Conservation (phyloP, 805 yeast species). For the Metschnikowia baotianmanensis region DNA sequence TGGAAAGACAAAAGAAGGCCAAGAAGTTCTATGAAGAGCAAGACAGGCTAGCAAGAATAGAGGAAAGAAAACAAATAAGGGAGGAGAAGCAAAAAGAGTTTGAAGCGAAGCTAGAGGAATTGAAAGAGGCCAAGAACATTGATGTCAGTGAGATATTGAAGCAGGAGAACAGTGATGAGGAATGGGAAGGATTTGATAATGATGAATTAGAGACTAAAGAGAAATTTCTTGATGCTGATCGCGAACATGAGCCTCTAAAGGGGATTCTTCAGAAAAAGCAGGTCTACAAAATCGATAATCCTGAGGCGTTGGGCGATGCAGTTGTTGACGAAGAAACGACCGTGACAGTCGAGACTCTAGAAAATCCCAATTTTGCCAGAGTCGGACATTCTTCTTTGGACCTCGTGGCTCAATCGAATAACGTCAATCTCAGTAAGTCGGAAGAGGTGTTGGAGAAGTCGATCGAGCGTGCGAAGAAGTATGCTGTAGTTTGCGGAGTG, state of each 20-base stretch:
- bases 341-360: conserved; percentile 57
- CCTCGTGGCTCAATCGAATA: conserved; percentile 56
- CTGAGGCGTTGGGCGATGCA: conserved; percentile 27
- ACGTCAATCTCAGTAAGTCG: conserved; percentile 68
- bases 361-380: conserved; percentile 40
- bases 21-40: conserved; percentile 72
- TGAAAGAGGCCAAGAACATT: conserved; percentile 44
- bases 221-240: conserved; percentile 1
- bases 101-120: conserved; percentile 58
- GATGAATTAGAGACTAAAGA: conserved; percentile 11
- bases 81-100: conserved; percentile 69
- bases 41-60: conserved; percentile 67
- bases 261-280: conserved; percentile 25
- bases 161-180: conserved; percentile 19
- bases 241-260: conserved; percentile 14
- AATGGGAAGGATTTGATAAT: conserved; percentile 43
- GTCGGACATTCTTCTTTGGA: conserved; percentile 36
- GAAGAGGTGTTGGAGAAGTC: conserved; percentile 71
- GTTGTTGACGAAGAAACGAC: conserved; percentile 47
- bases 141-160: conserved; percentile 16
- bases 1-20: conserved; percentile 86
- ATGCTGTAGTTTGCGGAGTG: conserved; percentile 65
- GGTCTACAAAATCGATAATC: conserved; percentile 31
- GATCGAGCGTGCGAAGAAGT: conserved; percentile 75
- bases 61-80: conserved; percentile 68